A percentile compares a stretch with the other conserved stretches of the same genome.
Evolutionary conservation across 352 stramenopile genomes (phyloP).

Genomic region (Hyaloperonospora brassicae): DNA sequence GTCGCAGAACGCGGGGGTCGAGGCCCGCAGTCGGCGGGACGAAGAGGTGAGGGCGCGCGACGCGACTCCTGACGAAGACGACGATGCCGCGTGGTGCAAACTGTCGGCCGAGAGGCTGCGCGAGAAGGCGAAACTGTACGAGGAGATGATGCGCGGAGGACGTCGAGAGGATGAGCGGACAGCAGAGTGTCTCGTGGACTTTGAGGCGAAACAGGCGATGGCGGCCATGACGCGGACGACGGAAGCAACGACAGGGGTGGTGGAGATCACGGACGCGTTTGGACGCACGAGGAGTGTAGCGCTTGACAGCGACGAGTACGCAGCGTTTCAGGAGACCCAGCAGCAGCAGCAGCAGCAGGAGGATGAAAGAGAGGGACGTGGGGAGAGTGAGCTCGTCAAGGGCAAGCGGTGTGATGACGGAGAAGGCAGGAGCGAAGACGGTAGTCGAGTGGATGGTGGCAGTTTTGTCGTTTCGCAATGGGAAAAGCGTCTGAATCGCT

Average conservation of each 20-base stretch:
- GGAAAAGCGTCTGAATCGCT: constrained; percentile 58
- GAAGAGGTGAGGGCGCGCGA: constrained; percentile 39
- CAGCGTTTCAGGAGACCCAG: constrained; percentile 14
- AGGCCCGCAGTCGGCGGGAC: constrained; percentile 44
- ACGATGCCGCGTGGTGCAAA: constrained; percentile 51
- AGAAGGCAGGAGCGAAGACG: constrained; percentile 9
- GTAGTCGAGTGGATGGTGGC: constrained; percentile 9
- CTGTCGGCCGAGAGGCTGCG: constrained; percentile 53
- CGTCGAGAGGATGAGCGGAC: constrained; percentile 9
- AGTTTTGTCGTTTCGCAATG: constrained; percentile 79
- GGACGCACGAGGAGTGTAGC: constrained; percentile 40
- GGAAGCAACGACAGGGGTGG: constrained; percentile 7
- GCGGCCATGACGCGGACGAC: constrained; percentile 1
- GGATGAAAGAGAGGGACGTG: neutral
- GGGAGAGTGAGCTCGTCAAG: neutral
- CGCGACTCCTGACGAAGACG: constrained; percentile 36
- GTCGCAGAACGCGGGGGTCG: constrained; percentile 46
- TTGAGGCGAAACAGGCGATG: constrained; percentile 41
- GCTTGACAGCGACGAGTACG: constrained; percentile 31
- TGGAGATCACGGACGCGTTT: constrained; percentile 48
- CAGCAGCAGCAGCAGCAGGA: constrained; percentile 6
- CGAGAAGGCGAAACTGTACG: constrained; percentile 72
- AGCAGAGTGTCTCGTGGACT: constrained; percentile 60
- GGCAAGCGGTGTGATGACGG: neutral
- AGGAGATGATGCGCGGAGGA: constrained; percentile 45